Conservation (phyloP, 225 moss, liverwort and hornwort genomes). For the Physcomitrium patens region DNA sequence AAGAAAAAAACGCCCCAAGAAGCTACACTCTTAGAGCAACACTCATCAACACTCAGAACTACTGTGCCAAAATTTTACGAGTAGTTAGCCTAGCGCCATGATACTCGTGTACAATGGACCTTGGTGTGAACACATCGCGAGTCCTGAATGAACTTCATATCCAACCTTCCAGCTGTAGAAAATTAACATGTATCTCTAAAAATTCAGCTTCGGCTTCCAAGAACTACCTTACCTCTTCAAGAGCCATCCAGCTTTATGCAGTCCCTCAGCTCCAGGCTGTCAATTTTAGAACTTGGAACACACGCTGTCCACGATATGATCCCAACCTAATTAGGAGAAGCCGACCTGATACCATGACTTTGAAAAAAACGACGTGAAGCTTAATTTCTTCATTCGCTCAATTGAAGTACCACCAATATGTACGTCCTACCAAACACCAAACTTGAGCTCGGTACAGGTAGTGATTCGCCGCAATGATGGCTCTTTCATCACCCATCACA, state of each 20-base stretch:
- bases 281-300: background rate
- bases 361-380: constrained; percentile 14
- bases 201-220: constrained; percentile 17
- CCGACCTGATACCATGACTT: constrained; percentile 17
- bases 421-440: constrained; percentile 14
- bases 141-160: constrained; percentile 31
- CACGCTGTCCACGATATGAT: constrained; percentile 9
- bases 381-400: constrained; percentile 22
- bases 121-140: constrained; percentile 7
- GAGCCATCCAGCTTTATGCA: constrained; percentile 4
- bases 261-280: constrained; percentile 10
- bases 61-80: constrained; percentile 30
- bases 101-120: constrained; percentile 26
- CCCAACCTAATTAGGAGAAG: background rate
- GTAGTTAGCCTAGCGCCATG: constrained; percentile 13
- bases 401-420: constrained; percentile 22
- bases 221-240: background rate
- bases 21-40: constrained; percentile 17
- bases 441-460: background rate
- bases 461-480: constrained; percentile 22
- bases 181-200: constrained; percentile 21
- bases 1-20: background rate
- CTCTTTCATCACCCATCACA: constrained; percentile 18
- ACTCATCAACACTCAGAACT: constrained; percentile 19
- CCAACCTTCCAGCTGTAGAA: constrained; percentile 19